Evolutionary conservation across 106 monocot species (phyloP).

Genomic region (Acorus calamus): DNA sequence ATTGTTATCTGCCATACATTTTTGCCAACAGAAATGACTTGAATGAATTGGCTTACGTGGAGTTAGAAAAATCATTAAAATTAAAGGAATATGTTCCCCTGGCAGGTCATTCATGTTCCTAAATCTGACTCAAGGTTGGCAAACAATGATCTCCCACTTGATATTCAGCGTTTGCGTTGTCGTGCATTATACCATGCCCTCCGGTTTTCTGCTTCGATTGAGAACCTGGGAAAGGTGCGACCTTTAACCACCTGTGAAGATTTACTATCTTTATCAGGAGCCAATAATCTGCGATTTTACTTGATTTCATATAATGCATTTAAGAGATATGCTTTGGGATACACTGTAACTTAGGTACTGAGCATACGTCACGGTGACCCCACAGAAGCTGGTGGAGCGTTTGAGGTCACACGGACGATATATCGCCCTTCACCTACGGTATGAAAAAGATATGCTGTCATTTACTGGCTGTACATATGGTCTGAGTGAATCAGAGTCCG

Average conservation of each 20-base stretch:
- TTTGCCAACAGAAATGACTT: too few species aligned
- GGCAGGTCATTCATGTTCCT: conserved; percentile 84
- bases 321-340: conserved; percentile 39
- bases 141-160: conserved; percentile 82
- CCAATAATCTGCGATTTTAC: too few species aligned
- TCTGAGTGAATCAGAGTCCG: conserved; percentile 56
- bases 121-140: conserved; percentile 94
- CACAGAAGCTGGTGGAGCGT: conserved; percentile 91
- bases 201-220: conserved; percentile 72
- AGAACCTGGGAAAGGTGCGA: conserved; percentile 74
- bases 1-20: too few species aligned
- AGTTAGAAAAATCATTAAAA: too few species aligned
- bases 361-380: conserved; percentile 70
- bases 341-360: conserved; percentile 86
- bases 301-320: conserved; percentile 22
- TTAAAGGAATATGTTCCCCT: too few species aligned
- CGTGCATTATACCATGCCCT: conserved; percentile 74
- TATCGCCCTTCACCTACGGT: conserved; percentile 87
- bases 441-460: conserved; percentile 95
- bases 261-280: too few species aligned
- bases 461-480: conserved; percentile 94
- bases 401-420: conserved; percentile 56
- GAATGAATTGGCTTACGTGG: too few species aligned
- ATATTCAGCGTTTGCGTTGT: conserved; percentile 71
- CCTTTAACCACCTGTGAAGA: background rate